Conservation (phyloP, 106 monocot genomes). For the Dendrobium nobile region DNA sequence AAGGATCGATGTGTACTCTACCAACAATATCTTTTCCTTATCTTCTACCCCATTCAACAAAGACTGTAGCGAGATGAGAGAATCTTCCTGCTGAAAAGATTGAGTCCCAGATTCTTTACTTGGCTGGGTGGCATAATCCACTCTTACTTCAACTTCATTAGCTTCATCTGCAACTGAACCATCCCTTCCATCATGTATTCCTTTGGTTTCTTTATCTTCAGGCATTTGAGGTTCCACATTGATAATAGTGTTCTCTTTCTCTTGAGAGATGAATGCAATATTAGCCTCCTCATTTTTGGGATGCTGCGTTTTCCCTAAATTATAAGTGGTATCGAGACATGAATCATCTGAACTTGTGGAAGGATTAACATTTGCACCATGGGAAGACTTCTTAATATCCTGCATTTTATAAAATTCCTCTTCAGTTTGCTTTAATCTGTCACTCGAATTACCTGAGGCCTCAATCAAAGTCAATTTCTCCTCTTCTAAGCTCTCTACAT, state of each 20-base stretch:
- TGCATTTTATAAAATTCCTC: slow-evolving; percentile 34
- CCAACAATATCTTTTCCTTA: slow-evolving; percentile 53
- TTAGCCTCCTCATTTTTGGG: neutral
- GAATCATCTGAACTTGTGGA: slow-evolving; percentile 26
- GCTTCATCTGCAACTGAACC: slow-evolving; percentile 2
- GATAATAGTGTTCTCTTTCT: neutral
- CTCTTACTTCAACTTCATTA: neutral
- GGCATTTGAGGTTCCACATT: neutral
- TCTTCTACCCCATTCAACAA: slow-evolving; percentile 48
- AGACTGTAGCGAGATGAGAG: slow-evolving; percentile 22
- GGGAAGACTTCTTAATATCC: slow-evolving; percentile 15
- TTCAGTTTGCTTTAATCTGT: slow-evolving; percentile 32
- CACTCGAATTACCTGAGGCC: slow-evolving; percentile 19
- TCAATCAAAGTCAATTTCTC: slow-evolving; percentile 16
- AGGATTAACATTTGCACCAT: slow-evolving; percentile 12
- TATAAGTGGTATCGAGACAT: slow-evolving; percentile 6
- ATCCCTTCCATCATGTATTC: neutral
- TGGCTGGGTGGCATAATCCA: neutral
- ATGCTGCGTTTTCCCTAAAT: slow-evolving; percentile 17
- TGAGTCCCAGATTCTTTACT: neutral
- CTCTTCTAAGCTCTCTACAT: slow-evolving; percentile 29
- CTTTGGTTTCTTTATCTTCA: neutral
- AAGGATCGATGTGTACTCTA: slow-evolving; percentile 64
- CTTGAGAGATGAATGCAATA: neutral
- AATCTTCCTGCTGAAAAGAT: slow-evolving; percentile 1